Evolutionary conservation across 1,139 yeast genomes (phyloP), one percentile per base, ranked within the genome.

Genomic region (Kluyveromyces sp.): DNA sequence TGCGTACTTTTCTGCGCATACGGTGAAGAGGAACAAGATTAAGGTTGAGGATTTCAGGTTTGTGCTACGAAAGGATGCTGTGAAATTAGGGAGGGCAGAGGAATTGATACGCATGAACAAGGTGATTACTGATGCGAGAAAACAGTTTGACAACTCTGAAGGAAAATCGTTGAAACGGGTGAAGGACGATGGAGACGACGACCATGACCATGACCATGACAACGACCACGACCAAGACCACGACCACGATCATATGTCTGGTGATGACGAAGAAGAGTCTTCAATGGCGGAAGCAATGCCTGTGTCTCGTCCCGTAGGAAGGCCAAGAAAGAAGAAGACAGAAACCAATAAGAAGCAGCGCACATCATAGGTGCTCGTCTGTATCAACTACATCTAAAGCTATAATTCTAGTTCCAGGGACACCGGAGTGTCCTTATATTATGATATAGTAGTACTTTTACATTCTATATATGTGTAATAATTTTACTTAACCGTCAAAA

Each of bases 11-110:
- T 82, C 85, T 0, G 70, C 78, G 2, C 68, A 77, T 10, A 74
- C 74, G 47, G 77, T 81, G 2, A 65, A 82, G 40, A 73, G 95
- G 42, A 78, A 78, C 46, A 81, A 94, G 63, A 79, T 90, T 52
- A 83, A 84, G 58, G 82, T 89, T 45, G 96, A 88, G 51, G 97
- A 90, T 63, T 80, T 90, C 67, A 86, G 84, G 55, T 88, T 88
- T 68, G 94, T 88, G 0, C 69, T 90, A 48, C 71, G 96, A 40
- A 78, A 82, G 54, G 97, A 90, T 57, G 86, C 94, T 1, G 74
- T 80, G 48, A 90, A 89, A 61, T 73, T 88, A 43, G 94, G 95
- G 8, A 77, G 97, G 63, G 79, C 89, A 34, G 83, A 85, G 55
- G 94, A 89, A 61, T 76, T 90, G 55, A 74, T 87, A 48, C 75